phyloP scores from a whole-genome alignment of 2,329 filamentous ascomycete genomes.

The Colletotrichum sp. region DNA sequence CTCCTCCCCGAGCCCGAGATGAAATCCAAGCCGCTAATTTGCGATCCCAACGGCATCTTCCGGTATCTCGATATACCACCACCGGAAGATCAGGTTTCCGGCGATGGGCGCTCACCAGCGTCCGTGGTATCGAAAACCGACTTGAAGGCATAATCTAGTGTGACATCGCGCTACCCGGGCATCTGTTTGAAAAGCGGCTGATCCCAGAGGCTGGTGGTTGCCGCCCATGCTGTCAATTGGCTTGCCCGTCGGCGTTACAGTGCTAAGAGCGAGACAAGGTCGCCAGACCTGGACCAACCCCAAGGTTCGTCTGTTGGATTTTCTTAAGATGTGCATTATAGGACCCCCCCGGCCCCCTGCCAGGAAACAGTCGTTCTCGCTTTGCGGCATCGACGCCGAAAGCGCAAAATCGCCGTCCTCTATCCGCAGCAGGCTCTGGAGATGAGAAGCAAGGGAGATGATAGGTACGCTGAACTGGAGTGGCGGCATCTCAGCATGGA shows the following conservation, averaged over 20 bases:
- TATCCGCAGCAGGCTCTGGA: not conserved
- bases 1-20: not conserved
- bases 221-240: not conserved
- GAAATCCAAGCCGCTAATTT: not conserved
- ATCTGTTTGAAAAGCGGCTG: not conserved
- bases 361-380: not conserved
- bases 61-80: not conserved
- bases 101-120: not conserved
- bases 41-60: not conserved
- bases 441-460: not conserved
- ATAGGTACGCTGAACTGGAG: not conserved
- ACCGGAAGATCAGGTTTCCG: not conserved
- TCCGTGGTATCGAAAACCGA: not conserved
- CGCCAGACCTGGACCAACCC: not conserved
- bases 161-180: constrained; percentile 12
- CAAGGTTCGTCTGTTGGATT: constrained; percentile 17
- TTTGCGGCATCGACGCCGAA: not conserved
- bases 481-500: not conserved
- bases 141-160: not conserved
- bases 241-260: not conserved
- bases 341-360: not conserved
- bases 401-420: not conserved
- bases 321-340: constrained; percentile 35
- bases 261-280: not conserved
- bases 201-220: not conserved